Percentiles rank a stretch among this genome's conserved stretches.
These are phyloP conservation scores for Naganishia vaughanmartiniae DNA, from an alignment of 768 basidiomycete genomes.

Conservation along the genomic window DNA sequence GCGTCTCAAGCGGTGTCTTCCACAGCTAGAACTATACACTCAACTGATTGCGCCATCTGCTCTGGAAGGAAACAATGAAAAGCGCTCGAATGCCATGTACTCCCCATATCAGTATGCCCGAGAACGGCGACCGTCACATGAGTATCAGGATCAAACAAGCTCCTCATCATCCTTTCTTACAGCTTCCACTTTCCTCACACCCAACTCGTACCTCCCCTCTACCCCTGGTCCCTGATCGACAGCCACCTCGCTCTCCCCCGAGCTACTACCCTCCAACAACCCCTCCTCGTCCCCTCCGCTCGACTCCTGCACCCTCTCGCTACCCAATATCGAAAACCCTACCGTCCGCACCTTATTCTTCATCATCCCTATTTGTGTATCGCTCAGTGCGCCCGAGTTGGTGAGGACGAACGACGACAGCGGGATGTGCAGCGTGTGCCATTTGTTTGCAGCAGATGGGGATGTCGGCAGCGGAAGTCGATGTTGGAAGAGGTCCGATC, in stretches of 20 bases:
- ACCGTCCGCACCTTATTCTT: constrained; percentile 72
- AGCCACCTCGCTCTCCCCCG: neutral
- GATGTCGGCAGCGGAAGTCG: constrained; percentile 57
- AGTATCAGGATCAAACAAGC: neutral
- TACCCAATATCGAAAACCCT: constrained; percentile 82
- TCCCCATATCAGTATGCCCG: no score
- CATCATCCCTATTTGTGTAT: constrained; percentile 69
- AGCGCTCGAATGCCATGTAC: no score
- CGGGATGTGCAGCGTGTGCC: constrained; percentile 64
- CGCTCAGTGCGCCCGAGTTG: constrained; percentile 57
- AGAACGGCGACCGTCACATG: no score
- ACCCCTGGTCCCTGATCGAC: constrained; percentile 20
- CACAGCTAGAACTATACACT: no score
- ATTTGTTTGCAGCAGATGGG: constrained; percentile 32
- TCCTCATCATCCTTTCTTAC: constrained; percentile 24
- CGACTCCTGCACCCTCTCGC: constrained; percentile 60
- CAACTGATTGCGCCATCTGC: no score
- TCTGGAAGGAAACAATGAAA: no score
- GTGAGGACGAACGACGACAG: constrained; percentile 59
- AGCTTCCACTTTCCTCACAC: constrained; percentile 53
- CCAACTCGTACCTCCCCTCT: constrained; percentile 61
- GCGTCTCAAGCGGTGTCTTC: no score
- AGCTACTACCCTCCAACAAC: constrained; percentile 5
- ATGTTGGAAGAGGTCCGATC: constrained; percentile 91
- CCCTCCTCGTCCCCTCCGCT: neutral